Conservation (phyloP, 768 basidiomycete genomes). For the Tylopilus subfusipes region DNA sequence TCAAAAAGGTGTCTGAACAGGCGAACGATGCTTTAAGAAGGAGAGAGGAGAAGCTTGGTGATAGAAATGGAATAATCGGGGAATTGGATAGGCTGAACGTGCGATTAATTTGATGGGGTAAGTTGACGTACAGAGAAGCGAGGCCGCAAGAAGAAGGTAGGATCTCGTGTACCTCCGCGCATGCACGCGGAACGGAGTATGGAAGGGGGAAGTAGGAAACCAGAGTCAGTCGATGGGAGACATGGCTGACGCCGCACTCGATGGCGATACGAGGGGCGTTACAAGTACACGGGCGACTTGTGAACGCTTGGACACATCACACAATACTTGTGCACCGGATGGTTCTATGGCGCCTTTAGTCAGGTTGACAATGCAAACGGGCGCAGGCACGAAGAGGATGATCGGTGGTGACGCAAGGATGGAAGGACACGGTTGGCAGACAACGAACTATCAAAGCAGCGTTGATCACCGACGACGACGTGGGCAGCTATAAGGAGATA, state of each 20-base stretch:
- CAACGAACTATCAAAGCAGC: slow-evolving; percentile 6
- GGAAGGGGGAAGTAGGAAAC: slow-evolving; percentile 16
- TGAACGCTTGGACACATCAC: not conserved
- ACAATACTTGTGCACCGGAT: too few relatives aligned
- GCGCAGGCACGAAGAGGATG: not conserved
- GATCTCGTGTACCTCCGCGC: slow-evolving; percentile 25
- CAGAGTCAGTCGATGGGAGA: slow-evolving; percentile 13
- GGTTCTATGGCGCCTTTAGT: slow-evolving; percentile 4
- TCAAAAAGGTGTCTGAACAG: slow-evolving; percentile 30
- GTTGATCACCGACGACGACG: slow-evolving; percentile 9
- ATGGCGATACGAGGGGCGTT: slow-evolving; percentile 13
- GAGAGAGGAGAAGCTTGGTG: slow-evolving; percentile 29
- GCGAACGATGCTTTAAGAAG: slow-evolving; percentile 31
- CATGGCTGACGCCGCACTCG: slow-evolving; percentile 1
- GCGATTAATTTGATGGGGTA: slow-evolving; percentile 31
- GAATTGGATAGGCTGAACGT: slow-evolving; percentile 29
- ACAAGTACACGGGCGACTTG: not conserved
- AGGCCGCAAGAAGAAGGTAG: slow-evolving; percentile 18
- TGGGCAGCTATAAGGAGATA: not conserved
- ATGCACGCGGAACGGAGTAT: slow-evolving; percentile 20
- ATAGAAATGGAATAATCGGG: slow-evolving; percentile 33
- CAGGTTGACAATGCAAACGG: slow-evolving; percentile 5
- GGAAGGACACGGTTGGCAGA: slow-evolving; percentile 15
- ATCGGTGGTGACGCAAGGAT: slow-evolving; percentile 10
- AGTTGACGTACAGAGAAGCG: slow-evolving; percentile 38